Evolutionary conservation across 1,139 yeast species (phyloP).

Genomic region (Taphrina deformans): DNA sequence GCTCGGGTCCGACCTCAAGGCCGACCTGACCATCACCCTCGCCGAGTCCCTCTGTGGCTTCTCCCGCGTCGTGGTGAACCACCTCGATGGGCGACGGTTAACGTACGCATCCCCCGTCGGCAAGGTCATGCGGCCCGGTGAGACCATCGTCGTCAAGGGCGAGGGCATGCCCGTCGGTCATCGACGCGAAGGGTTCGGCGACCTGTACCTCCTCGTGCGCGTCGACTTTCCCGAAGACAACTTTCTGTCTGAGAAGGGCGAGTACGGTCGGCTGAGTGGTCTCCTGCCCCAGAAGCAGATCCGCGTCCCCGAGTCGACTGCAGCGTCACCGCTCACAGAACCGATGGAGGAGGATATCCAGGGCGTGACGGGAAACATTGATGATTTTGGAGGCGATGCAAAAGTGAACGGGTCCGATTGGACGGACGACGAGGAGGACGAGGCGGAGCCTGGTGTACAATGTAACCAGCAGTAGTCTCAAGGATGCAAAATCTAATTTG

Average conservation of each 20-base stretch:
- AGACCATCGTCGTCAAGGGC: conserved; percentile 60
- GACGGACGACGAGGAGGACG: conserved; percentile 26
- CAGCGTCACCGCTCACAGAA: background rate
- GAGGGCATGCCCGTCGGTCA: conserved; percentile 84
- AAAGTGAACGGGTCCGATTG: conserved; percentile 12
- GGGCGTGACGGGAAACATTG: conserved; percentile 21
- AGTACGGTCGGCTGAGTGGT: conserved; percentile 20
- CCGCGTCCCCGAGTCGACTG: background rate
- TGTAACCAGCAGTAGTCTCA: conserved; percentile 19
- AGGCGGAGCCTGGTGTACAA: conserved; percentile 21
- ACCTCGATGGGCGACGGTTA: conserved; percentile 75
- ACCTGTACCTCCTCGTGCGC: conserved; percentile 66
- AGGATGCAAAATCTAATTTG: no score
- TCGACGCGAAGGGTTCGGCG: conserved; percentile 57
- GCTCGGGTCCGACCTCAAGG: conserved; percentile 63
- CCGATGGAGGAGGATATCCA: conserved; percentile 27
- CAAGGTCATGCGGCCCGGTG: conserved; percentile 78
- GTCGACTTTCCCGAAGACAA: conserved; percentile 82
- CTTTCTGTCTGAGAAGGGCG: conserved; percentile 50
- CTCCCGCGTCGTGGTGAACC: conserved; percentile 60
- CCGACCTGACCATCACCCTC: conserved; percentile 62
- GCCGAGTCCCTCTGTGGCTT: conserved; percentile 85
- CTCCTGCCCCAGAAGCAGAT: conserved; percentile 28
- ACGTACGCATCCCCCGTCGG: conserved; percentile 59
- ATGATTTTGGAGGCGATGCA: conserved; percentile 31